Base-by-base conservation (phyloP, 352 stramenopile genomes). In the Phytophthora boehmeriae region DNA sequence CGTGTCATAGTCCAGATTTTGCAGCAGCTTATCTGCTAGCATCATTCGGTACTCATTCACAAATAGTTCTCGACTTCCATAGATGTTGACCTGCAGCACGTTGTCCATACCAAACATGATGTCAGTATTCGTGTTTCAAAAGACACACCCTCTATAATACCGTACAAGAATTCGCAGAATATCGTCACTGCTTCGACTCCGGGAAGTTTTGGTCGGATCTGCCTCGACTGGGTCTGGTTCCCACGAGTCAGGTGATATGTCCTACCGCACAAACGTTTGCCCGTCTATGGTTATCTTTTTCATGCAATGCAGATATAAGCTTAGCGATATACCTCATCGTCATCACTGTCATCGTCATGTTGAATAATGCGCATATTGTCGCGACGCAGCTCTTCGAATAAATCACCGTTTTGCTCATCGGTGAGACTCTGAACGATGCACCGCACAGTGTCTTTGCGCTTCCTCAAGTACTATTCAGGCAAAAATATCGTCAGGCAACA, bases 21-120 rank as follows among this genome's bases (percentile, higher is more conserved):
- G 76, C 13, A 99, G 78, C 17, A 99, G 73, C 60, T 98, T 99
- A 67, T 99, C 96, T 0, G 96, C 96, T 23, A 99, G 76, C 93
- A 99, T 98, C 60, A 98, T 83, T 17, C 97, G 80, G 68, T 99
- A 99, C 75, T 99, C 97, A 75, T 98, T 98, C n/a, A 99, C 96
- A 76, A 99, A 99, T 14, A 99, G 68, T 63, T 99, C 96, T 45
- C 98, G 98, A 63, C 92, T 98, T 38, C 97, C 97, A 72, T 99
- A 99, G 59, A 99, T 99, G 42, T 97, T 98, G 13, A 91, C 82
- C 82, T 91, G 57, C 4, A 1, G 6, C 5, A 55, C 23, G 20
- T 14, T 22, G 13, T 30, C 10, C 5, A 2, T 8, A 11, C 27
- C 13, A 9, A n/a, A 9, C 14, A 13, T 22, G 19, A 4, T 17